Evolutionary conservation across 441 rosid genomes (phyloP).

Genomic region (Arabidopsis hybrid): DNA sequence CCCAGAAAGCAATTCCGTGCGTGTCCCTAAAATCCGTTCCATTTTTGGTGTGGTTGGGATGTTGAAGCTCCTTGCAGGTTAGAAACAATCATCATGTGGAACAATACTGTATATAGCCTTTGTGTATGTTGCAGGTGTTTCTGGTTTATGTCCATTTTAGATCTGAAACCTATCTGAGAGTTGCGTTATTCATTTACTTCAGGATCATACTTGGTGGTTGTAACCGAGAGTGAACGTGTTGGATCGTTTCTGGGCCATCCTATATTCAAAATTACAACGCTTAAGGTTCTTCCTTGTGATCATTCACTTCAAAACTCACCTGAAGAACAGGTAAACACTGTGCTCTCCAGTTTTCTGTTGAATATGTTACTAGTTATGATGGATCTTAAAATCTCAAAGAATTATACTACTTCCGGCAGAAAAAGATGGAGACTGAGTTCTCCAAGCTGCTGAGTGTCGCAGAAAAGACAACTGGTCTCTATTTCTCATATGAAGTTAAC

Average conservation of each 20-base stretch:
- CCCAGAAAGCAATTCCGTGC: conserved; percentile 73
- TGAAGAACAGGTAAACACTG: conserved; percentile 65
- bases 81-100: conserved; percentile 2
- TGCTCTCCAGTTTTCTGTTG: background rate
- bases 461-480: conserved; percentile 79
- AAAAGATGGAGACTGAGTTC: conserved; percentile 52
- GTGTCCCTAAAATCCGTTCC: conserved; percentile 84
- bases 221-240: conserved; percentile 79
- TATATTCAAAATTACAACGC: conserved; percentile 75
- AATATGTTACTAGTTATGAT: conserved; percentile 19
- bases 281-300: conserved; percentile 89
- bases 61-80: conserved; percentile 96
- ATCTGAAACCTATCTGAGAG: conserved; percentile 8
- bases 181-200: conserved; percentile 37
- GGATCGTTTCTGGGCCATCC: conserved; percentile 87
- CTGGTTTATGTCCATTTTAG: background rate
- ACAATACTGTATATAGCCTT: background rate
- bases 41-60: conserved; percentile 90
- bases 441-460: conserved; percentile 48
- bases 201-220: conserved; percentile 90
- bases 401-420: conserved; percentile 42
- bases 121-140: background rate
- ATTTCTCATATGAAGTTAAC: conserved; percentile 91
- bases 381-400: conserved; percentile 5
- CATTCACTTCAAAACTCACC: conserved; percentile 69